These are phyloP conservation scores for Eucalyptus sp. DNA, from an alignment of 345 rosid species.

Conservation along the genomic window DNA sequence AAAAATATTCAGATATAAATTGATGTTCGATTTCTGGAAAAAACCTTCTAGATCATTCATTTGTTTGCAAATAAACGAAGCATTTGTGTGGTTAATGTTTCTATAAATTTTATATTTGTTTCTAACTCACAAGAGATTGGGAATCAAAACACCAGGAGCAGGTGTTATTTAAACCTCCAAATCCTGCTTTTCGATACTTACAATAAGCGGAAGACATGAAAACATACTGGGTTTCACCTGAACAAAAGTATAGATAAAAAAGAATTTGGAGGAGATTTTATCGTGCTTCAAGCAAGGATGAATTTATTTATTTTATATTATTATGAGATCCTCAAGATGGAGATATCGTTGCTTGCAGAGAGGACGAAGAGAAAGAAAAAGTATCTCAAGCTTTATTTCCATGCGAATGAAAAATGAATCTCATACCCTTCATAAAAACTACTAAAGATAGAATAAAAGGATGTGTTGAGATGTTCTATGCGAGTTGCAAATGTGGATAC, in stretches of 20 bases:
- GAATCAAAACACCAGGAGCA: neutral
- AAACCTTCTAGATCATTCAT: neutral
- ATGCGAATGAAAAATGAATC: neutral
- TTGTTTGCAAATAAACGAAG: neutral
- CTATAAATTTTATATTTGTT: too few relatives aligned
- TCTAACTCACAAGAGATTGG: neutral
- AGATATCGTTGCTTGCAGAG: neutral
- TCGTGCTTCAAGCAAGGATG: neutral
- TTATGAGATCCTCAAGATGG: neutral
- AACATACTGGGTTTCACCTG: neutral
- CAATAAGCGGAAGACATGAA: neutral
- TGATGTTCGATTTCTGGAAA: rapidly evolving
- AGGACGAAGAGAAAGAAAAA: neutral
- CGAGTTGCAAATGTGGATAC: neutral
- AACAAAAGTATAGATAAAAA: neutral
- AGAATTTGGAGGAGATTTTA: neutral
- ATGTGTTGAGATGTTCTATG: neutral
- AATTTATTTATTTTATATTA: neutral
- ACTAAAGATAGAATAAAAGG: neutral
- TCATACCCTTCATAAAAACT: neutral
- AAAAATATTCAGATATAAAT: neutral
- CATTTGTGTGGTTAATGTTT: too few relatives aligned
- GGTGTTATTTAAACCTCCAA: neutral
- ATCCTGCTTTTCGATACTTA: neutral
- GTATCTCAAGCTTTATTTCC: neutral